Percentiles rank a stretch among this genome's conserved stretches.
phyloP scores from a whole-genome alignment of 2,329 filamentous ascomycete genomes.

The Claviceps citrina region DNA sequence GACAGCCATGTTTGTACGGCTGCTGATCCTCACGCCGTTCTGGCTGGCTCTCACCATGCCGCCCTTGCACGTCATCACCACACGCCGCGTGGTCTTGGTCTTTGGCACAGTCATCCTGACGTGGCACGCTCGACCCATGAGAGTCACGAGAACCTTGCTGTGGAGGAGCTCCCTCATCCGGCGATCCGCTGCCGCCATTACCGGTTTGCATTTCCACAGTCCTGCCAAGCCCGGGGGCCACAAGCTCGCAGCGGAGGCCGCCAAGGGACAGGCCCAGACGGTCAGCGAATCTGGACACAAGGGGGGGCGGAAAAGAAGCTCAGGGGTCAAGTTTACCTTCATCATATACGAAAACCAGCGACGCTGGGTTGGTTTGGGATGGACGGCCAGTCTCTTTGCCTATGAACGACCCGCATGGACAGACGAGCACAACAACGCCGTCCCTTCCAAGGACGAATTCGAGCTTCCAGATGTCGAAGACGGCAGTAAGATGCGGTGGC shows the following conservation, averaged over 20 bases:
- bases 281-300: conserved; percentile 14
- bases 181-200: conserved; percentile 53
- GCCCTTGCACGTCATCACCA: conserved; percentile 72
- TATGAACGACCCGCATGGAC: conserved; percentile 89
- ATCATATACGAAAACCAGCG: conserved; percentile 94
- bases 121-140: conserved; percentile 79
- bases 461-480: conserved; percentile 48
- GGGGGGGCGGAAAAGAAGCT: conserved; percentile 32
- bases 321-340: conserved; percentile 89
- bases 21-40: conserved; percentile 72
- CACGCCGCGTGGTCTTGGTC: conserved; percentile 66
- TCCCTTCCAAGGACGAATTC: conserved; percentile 57
- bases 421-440: conserved; percentile 79
- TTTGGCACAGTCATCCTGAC: conserved; percentile 76
- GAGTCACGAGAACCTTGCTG: conserved; percentile 71
- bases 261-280: conserved; percentile 9
- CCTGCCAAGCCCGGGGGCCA: conserved; percentile 22
- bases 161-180: conserved; percentile 76
- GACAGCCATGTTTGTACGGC: conserved; percentile 76
- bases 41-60: conserved; percentile 76
- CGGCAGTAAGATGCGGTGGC: conserved; percentile 40
- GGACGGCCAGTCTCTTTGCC: conserved; percentile 80
- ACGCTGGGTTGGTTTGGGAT: conserved; percentile 85
- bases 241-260: conserved; percentile 14
- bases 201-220: conserved; percentile 59